Conservation (phyloP, 2,329 filamentous ascomycete genomes). For the Penicillium digitatum region DNA sequence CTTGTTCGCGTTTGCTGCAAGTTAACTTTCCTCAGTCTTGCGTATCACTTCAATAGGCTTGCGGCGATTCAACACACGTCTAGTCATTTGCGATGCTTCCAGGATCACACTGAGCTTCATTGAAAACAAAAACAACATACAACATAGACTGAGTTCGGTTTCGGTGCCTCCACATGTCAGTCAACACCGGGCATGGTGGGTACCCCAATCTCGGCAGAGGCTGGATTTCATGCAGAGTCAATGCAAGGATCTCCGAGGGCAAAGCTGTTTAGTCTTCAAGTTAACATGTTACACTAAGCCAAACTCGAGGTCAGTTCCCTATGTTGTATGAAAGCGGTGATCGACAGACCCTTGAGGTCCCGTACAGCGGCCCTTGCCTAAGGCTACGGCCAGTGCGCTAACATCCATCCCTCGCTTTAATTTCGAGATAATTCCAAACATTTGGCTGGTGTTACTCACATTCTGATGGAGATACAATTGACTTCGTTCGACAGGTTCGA, state of each 20-base stretch:
- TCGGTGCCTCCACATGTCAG: background rate
- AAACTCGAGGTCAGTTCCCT: background rate
- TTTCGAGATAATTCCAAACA: background rate
- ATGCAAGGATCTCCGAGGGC: background rate
- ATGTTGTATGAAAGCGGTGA: background rate
- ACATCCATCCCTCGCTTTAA: background rate
- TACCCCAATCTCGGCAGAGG: background rate
- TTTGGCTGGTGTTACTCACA: background rate
- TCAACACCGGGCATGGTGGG: background rate
- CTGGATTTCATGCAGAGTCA: background rate
- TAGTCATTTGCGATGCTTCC: background rate
- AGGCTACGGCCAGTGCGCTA: background rate
- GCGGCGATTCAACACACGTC: background rate
- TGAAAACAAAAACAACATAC: background rate
- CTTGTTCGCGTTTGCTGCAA: background rate
- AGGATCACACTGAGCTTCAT: background rate
- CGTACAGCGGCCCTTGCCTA: slow-evolving; percentile 8
- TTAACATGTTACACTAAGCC: background rate
- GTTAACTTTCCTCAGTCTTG: background rate
- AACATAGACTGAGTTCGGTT: background rate
- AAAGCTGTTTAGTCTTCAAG: background rate
- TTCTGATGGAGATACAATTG: background rate
- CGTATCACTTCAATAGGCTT: background rate
- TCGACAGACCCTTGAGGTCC: background rate
- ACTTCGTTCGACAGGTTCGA: background rate